phyloP scores from a whole-genome alignment of 805 yeast species.

The Candida nitratophila region DNA sequence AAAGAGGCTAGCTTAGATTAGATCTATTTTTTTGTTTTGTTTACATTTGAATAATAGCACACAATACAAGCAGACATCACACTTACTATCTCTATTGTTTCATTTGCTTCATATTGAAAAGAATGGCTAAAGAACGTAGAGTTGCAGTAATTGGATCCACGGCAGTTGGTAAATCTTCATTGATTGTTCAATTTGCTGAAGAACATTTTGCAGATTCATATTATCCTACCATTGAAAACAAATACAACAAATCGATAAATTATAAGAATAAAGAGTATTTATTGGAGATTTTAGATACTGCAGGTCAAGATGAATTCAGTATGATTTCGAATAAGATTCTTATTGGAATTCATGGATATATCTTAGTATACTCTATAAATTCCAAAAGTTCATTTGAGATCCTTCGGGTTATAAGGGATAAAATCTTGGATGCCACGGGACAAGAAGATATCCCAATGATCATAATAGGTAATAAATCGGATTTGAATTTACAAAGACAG shows the following conservation, averaged over 20 bases:
- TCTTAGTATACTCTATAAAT: slow-evolving; percentile 75
- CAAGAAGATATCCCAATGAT: slow-evolving; percentile 41
- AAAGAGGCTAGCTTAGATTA: no score
- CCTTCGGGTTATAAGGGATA: slow-evolving; percentile 71
- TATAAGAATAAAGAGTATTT: slow-evolving; percentile 70
- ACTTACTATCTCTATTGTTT: no score
- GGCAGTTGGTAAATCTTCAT: slow-evolving; percentile 82
- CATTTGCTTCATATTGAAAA: not conserved
- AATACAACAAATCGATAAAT: slow-evolving; percentile 61
- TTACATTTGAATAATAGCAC: no score
- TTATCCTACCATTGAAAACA: slow-evolving; percentile 88
- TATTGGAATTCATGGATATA: slow-evolving; percentile 78
- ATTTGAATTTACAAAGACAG: slow-evolving; percentile 49
- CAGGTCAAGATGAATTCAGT: slow-evolving; percentile 88
- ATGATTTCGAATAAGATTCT: slow-evolving; percentile 72
- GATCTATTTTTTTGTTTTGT: no score
- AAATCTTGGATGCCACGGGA: slow-evolving; percentile 64
- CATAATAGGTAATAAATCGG: slow-evolving; percentile 45
- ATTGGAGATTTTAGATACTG: slow-evolving; percentile 84
- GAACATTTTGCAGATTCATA: slow-evolving; percentile 83
- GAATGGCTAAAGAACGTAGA: slow-evolving; percentile 48
- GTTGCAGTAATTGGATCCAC: slow-evolving; percentile 84
- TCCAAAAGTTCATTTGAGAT: slow-evolving; percentile 73
- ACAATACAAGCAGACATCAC: not conserved
- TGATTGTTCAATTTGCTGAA: slow-evolving; percentile 80